Percentiles rank a stretch among this genome's conserved stretches.
phyloP scores from a whole-genome alignment of 2,329 filamentous ascomycete species.

The Fusarium sp. region DNA sequence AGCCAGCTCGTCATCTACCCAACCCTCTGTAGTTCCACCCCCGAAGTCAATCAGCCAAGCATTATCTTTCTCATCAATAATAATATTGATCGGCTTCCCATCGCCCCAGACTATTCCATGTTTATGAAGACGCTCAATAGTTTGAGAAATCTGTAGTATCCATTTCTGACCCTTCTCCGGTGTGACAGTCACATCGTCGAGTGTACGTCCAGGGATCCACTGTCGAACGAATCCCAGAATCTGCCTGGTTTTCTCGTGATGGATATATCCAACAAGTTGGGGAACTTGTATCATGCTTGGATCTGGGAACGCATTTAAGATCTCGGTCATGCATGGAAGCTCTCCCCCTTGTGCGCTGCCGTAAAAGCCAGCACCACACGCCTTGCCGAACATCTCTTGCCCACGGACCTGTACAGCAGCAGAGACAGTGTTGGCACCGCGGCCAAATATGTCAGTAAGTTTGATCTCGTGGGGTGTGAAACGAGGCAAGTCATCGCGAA shows the following conservation, averaged over 20 bases:
- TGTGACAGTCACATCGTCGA: neutral
- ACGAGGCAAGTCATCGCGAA: neutral
- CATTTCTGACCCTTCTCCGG: rapidly evolving
- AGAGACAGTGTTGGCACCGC: neutral
- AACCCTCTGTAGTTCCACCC: neutral
- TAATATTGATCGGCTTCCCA: neutral
- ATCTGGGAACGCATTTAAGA: neutral
- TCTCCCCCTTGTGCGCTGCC: rapidly evolving
- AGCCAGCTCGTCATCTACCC: rapidly evolving
- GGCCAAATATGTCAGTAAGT: rapidly evolving
- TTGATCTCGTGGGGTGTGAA: neutral
- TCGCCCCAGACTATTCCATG: neutral
- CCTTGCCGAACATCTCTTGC: neutral
- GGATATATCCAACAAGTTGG: rapidly evolving
- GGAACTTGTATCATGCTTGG: neutral
- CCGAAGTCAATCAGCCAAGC: neutral
- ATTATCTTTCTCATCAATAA: neutral
- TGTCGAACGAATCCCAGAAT: neutral
- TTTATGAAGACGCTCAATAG: rapidly evolving
- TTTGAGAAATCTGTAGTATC: neutral
- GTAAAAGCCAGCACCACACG: neutral
- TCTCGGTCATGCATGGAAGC: neutral
- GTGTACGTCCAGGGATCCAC: neutral
- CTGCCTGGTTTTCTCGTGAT: neutral
- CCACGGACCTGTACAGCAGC: neutral